A percentile compares a stretch with the other conserved stretches of the same genome.
Conservation (phyloP, 768 basidiomycete species). For the Hydnomerulius pinastri region DNA sequence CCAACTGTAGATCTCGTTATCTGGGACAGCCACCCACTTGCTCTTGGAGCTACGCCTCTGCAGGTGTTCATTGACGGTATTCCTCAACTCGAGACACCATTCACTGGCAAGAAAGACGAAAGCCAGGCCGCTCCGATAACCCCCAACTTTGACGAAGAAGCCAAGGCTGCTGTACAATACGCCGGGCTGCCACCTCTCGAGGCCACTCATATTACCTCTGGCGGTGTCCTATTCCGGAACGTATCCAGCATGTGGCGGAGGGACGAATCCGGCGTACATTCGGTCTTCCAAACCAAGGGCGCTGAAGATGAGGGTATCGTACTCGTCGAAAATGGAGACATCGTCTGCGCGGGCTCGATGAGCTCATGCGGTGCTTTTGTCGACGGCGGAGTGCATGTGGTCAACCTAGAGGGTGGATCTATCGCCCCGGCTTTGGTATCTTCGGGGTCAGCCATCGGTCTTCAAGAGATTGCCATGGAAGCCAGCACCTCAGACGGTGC, state of each 20-base stretch:
- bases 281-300: slow-evolving; percentile 13
- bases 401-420: slow-evolving; percentile 65
- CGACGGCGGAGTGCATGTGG: slow-evolving; percentile 8
- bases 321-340: slow-evolving; percentile 53
- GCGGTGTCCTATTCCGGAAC: slow-evolving; percentile 52
- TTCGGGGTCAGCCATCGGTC: slow-evolving; percentile 63
- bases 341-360: slow-evolving; percentile 46
- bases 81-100: slow-evolving; percentile 49
- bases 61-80: slow-evolving; percentile 89
- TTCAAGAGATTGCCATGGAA: slow-evolving; percentile 70
- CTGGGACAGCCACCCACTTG: slow-evolving; percentile 79
- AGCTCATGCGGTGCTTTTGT: slow-evolving; percentile 14
- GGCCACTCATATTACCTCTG: slow-evolving; percentile 34
- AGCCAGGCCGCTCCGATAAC: slow-evolving; percentile 53
- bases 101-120: slow-evolving; percentile 43
- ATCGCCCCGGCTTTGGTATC: slow-evolving; percentile 63
- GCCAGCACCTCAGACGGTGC: slow-evolving; percentile 65
- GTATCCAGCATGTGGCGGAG: slow-evolving; percentile 42
- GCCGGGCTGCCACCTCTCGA: slow-evolving; percentile 72
- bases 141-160: slow-evolving; percentile 65
- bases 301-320: slow-evolving; percentile 34
- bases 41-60: slow-evolving; percentile 74
- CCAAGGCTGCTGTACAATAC: slow-evolving; percentile 53
- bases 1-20: slow-evolving; percentile 46
- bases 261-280: slow-evolving; percentile 21